These are phyloP conservation scores for Lolium perenne DNA, from an alignment of 176 grass and related monocot genomes.

Conservation along the genomic window DNA sequence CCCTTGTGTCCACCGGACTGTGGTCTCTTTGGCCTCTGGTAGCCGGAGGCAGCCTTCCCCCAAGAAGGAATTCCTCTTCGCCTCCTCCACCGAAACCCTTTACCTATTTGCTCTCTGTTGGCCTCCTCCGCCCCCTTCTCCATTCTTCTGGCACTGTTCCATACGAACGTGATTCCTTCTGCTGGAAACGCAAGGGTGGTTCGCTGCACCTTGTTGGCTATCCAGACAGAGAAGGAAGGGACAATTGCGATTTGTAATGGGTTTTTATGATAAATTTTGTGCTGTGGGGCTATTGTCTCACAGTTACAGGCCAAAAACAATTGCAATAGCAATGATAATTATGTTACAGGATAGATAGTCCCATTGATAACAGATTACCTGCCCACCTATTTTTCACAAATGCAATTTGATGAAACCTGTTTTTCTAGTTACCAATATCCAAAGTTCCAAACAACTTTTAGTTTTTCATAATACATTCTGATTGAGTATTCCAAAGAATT, in stretches of 20 bases:
- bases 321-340: neutral
- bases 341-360: slow-evolving; percentile 8
- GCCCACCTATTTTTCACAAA: neutral
- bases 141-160: slow-evolving; percentile 9
- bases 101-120: neutral
- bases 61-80: neutral
- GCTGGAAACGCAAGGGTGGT: neutral
- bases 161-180: neutral
- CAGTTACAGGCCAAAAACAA: neutral
- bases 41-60: slow-evolving; percentile 8
- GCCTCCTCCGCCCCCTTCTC: slow-evolving; percentile 9
- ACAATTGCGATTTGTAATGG: neutral
- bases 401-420: neutral
- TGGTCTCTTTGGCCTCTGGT: neutral
- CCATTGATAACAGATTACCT: neutral
- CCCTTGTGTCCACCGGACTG: neutral
- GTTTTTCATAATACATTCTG: slow-evolving; percentile 5
- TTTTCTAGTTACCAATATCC: slow-evolving; percentile 23
- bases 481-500: slow-evolving; percentile 10
- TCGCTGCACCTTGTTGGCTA: slow-evolving; percentile 1
- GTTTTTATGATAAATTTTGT: neutral
- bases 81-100: neutral
- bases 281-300: neutral
- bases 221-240: neutral
- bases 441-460: neutral